phyloP scores from a whole-genome alignment of 495 filamentous ascomycete species.

The Amniculicola lignicola region DNA sequence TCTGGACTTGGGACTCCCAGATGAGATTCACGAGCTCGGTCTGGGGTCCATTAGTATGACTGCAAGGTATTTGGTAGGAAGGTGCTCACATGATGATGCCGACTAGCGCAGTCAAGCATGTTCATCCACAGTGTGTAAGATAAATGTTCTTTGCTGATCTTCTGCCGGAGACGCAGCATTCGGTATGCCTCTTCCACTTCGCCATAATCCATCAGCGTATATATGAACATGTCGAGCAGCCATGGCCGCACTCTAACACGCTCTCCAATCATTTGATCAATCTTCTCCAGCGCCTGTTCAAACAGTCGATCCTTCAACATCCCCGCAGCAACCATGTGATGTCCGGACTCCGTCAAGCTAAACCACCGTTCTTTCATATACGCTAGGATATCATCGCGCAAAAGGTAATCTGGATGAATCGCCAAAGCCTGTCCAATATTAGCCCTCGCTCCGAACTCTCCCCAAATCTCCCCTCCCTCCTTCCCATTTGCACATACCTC shows the following conservation, averaged over 20 bases:
- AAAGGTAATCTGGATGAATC: constrained; percentile 79
- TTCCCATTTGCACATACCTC: constrained; percentile 51
- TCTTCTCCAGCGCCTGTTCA: constrained; percentile 72
- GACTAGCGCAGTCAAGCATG: constrained; percentile 66
- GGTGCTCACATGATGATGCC: constrained; percentile 46
- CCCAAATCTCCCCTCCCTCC: neutral
- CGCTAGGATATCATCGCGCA: constrained; percentile 68
- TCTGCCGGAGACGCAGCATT: constrained; percentile 11
- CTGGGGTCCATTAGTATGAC: constrained; percentile 5
- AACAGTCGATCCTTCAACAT: constrained; percentile 75
- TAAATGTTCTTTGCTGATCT: constrained; percentile 29
- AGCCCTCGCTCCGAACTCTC: neutral
- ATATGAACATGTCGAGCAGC: constrained; percentile 73
- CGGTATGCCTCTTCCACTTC: constrained; percentile 71
- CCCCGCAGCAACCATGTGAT: constrained; percentile 66
- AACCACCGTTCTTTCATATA: constrained; percentile 71
- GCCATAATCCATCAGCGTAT: constrained; percentile 61
- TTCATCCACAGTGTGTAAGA: constrained; percentile 59
- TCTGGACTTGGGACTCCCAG: constrained; percentile 59
- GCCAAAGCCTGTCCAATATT: constrained; percentile 57
- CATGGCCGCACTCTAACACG: constrained; percentile 58
- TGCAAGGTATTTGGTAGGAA: neutral
- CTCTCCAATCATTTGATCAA: constrained; percentile 62
- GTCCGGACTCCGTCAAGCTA: constrained; percentile 58
- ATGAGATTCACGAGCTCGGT: constrained; percentile 50